Percentiles rank a stretch among this genome's conserved stretches.
phyloP scores from a whole-genome alignment of 495 filamentous ascomycete species.

The Annulohypoxylon moriforme region DNA sequence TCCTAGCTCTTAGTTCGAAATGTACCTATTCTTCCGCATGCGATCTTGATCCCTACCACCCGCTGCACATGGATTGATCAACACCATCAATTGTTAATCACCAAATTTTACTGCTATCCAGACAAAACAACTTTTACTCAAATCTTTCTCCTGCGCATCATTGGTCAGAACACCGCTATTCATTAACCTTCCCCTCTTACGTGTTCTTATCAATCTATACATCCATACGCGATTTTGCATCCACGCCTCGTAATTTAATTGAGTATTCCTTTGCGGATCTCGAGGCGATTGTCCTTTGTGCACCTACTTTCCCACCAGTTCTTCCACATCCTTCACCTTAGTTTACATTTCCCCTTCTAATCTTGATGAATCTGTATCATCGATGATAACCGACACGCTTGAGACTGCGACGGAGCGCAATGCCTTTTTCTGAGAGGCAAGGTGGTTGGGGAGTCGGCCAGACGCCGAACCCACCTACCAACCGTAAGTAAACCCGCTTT shows the following conservation, averaged over 20 bases:
- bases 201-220: slow-evolving; percentile 4
- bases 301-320: neutral
- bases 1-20: slow-evolving; percentile 1
- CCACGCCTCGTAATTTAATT: neutral
- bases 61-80: slow-evolving; percentile 9
- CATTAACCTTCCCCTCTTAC: neutral
- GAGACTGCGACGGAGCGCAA: slow-evolving; percentile 28
- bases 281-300: slow-evolving; percentile 30
- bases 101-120: slow-evolving; percentile 6
- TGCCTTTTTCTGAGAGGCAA: slow-evolving; percentile 45
- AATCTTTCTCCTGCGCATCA: slow-evolving; percentile 4
- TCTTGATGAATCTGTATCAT: neutral
- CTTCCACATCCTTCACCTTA: slow-evolving; percentile 1
- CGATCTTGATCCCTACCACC: slow-evolving; percentile 20
- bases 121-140: neutral
- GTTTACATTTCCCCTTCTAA: neutral
- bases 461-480: slow-evolving; percentile 32
- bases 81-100: slow-evolving; percentile 24
- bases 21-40: slow-evolving; percentile 34
- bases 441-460: slow-evolving; percentile 44
- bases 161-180: neutral
- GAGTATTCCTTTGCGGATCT: slow-evolving; percentile 14
- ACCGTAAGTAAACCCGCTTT: slow-evolving; percentile 48
- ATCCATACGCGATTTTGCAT: slow-evolving; percentile 21
- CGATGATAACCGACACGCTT: slow-evolving; percentile 24